Evolutionary conservation across 2,329 filamentous ascomycete genomes (phyloP), one percentile per base, ranked within the genome.

Genomic region (Cladosporium sp.): DNA sequence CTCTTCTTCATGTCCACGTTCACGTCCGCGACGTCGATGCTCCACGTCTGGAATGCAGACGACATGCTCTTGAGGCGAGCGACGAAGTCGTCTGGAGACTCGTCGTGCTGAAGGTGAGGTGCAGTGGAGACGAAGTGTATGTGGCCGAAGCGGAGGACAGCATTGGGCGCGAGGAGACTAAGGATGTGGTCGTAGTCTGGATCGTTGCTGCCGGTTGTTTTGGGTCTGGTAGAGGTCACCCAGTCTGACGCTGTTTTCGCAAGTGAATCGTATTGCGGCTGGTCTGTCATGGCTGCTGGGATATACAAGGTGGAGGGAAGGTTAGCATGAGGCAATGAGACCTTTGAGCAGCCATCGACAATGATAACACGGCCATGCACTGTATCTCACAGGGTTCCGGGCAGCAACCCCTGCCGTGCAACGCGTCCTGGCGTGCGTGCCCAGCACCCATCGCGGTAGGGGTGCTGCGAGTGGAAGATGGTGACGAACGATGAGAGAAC

Each of bases 91-190:
- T 71, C 64, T 21, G 70, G 65, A 1, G 65, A 67, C 8, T 68
- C 57, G 7, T 52, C 40, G 26, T 67, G 67, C 59, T 75, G 72
- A 4, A 76, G 66, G 0, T 58, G 66, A 0, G 73, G 74, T 2
- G 65, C 65, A 1, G 66, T 57, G 10, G 69, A 68, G 16, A 75
- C 69, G 66, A 74, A 71, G 67, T 69, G 70, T n/a, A 70, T 70
- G 67, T 77, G 76, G 53, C 76, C 76, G 67, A 70, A 77, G 44
- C 65, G 66, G 62, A 76, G 72, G 7, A 59, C 40, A 66, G 72
- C 75, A 31, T 65, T 33, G 4, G 69, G 49, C 10, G 66, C 49
- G 1, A 70, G 64, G 57, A 70, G 69, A 8, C 69, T 65, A 37
- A 66, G 67, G 44, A 76, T 68, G 14, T 59, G 63, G 10, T 68